Evolutionary conservation across 2,329 filamentous ascomycete species (phyloP).

Genomic region (Pochonia chlamydosporia): DNA sequence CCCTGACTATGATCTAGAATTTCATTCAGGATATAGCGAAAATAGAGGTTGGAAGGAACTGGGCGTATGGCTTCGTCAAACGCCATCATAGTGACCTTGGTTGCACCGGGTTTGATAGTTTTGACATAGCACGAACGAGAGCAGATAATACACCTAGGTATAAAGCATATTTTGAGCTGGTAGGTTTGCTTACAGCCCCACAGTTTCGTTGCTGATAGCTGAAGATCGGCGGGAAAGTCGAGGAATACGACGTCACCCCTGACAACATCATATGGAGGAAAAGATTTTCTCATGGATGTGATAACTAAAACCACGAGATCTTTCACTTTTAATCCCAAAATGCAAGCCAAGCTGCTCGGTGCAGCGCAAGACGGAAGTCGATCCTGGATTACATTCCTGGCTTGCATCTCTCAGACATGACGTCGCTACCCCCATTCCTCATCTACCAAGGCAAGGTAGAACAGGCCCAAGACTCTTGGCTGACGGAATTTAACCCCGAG

Average conservation of each 20-base stretch:
- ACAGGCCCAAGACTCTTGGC: conserved; percentile 1
- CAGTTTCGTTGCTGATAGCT: background rate
- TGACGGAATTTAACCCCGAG: conserved; percentile 3
- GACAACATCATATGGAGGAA: background rate
- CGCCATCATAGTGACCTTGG: background rate
- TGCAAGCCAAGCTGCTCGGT: conserved; percentile 7
- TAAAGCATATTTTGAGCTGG: conserved; percentile 1
- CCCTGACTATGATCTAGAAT: conserved; percentile 6
- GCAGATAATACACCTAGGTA: conserved; percentile 2
- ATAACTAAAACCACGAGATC: background rate
- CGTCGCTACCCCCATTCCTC: conserved; percentile 17
- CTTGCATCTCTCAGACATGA: conserved; percentile 9
- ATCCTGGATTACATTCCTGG: conserved; percentile 5
- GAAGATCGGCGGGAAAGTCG: conserved; percentile 1
- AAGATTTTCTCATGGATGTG: conserved; percentile 3
- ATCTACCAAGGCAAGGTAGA: background rate
- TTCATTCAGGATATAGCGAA: conserved; percentile 4
- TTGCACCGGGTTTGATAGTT: background rate
- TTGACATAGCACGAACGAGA: background rate
- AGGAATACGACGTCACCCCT: conserved; percentile 1
- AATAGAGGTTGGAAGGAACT: background rate
- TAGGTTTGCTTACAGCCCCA: background rate
- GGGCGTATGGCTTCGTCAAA: background rate
- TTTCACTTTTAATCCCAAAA: background rate
- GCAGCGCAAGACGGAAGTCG: conserved; percentile 1